Conservation (phyloP, 495 filamentous ascomycete species). For the Aspergillus sclerotioniger region DNA sequence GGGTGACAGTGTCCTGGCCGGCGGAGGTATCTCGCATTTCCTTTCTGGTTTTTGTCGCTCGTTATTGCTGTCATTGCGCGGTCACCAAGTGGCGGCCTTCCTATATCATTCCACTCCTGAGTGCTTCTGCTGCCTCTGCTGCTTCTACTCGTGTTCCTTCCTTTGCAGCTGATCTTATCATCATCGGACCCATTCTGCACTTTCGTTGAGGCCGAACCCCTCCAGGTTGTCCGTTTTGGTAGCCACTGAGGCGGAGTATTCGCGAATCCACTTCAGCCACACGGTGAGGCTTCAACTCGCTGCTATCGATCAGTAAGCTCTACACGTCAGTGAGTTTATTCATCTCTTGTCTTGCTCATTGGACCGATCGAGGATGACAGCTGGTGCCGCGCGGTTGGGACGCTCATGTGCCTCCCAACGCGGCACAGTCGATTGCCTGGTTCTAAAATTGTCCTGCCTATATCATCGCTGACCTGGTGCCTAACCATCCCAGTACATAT, state of each 20-base stretch:
- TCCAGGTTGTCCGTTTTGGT: conserved; percentile 3
- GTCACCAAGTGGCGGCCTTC: neutral
- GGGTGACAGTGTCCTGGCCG: neutral
- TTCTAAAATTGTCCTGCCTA: neutral
- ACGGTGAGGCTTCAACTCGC: neutral
- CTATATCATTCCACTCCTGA: neutral
- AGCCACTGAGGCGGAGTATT: conserved; percentile 12
- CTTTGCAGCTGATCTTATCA: neutral
- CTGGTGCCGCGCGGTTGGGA: neutral
- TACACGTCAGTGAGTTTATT: conserved; percentile 1
- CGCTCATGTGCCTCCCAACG: neutral
- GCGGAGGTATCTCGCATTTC: neutral
- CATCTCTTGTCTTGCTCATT: neutral
- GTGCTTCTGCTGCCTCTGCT: neutral
- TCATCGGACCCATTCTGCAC: neutral
- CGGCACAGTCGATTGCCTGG: neutral
- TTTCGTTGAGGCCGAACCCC: neutral
- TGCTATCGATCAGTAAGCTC: neutral
- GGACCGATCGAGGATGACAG: neutral
- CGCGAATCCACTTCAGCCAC: conserved; percentile 12
- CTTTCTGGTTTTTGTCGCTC: conserved; percentile 1
- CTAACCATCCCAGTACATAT: neutral
- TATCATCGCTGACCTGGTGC: neutral
- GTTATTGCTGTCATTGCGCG: conserved; percentile 1
- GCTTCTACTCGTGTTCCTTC: neutral